Base-by-base conservation (phyloP, 2,329 filamentous ascomycete species). In the Cercospora zeina region DNA sequence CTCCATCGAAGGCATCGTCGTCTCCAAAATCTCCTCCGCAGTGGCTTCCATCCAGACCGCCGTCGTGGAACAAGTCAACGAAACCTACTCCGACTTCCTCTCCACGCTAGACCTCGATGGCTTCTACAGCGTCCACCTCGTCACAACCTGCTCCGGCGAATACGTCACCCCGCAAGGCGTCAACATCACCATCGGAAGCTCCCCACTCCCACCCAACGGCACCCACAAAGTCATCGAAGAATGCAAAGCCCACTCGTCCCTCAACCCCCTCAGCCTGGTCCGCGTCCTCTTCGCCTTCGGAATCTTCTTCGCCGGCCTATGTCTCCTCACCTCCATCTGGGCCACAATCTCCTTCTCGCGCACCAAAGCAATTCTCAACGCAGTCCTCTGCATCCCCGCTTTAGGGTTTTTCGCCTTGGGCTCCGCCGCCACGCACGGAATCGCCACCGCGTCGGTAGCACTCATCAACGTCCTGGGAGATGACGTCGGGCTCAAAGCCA, bases 381-480 rank as follows among this genome's bases (percentile, higher is more conserved):
- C 82, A 59, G 67, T 80, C n/a, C 70, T 83, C 14, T 73, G 80
- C 8, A 68, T 78, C 14, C 70, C 83, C 10, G 80, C 81, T 0
- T 83, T 86, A 62, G 54, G 84, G 5, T 77, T 87, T 24, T 81
- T 89, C 70, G 89, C 89, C 6, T 87, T 88, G 58, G 87, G 88
- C 54, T 92, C 89, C 14, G 90, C 90, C 69, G 88, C 92, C 24
- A 85, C 87, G n/a, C 89, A 84, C 0, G 88, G 89, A 14, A 74
- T 87, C 7, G 80, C 81, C 3, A 78, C 81, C 58, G 84, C 85
- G 70, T 83, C 80, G 2, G 74, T 79, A 0, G 70, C 80, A 16
- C 70, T 82, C 0, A 79, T 88, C 65, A 86, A 85, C 64, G 74
- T 81, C 37, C 77, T 84, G 53, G 83, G 82, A 3, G 73, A 78